Evolutionary conservation across 192 early-diverging fungal genomes (phyloP).

Genomic region (Coemansia sp.): DNA sequence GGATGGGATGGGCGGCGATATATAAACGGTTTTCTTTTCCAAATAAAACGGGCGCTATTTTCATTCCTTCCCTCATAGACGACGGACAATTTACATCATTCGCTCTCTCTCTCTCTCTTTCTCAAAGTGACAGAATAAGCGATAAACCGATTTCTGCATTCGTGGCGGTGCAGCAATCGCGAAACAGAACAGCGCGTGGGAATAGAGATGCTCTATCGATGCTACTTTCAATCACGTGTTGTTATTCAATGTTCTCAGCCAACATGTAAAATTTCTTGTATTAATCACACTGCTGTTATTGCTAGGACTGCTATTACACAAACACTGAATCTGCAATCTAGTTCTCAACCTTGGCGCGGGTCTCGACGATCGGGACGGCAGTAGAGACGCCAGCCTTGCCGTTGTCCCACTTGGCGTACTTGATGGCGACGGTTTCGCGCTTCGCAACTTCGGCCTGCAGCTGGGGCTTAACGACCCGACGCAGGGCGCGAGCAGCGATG

Average conservation of each 20-base stretch:
- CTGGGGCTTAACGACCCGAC: slow-evolving; percentile 42
- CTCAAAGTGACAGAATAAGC: background rate
- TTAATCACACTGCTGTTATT: no score
- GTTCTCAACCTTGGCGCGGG: slow-evolving; percentile 41
- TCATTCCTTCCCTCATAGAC: no score
- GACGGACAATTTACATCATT: no score
- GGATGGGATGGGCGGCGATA: no score
- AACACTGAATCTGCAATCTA: slow-evolving; percentile 7
- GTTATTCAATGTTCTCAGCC: no score
- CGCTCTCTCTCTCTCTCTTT: no score
- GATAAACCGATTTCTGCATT: slow-evolving; percentile 1
- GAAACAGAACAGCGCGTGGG: slow-evolving; percentile 6
- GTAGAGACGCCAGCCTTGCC: slow-evolving; percentile 37
- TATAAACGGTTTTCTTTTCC: no score
- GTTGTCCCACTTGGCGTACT: slow-evolving; percentile 46
- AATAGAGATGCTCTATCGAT: background rate
- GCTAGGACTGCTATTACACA: no score
- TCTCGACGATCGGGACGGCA: slow-evolving; percentile 28
- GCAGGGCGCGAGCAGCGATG: slow-evolving; percentile 51
- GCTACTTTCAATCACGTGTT: background rate
- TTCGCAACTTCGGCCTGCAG: slow-evolving; percentile 47
- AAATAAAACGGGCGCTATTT: no score
- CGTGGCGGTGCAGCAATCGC: slow-evolving; percentile 9
- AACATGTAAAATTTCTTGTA: no score
- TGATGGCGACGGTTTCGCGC: slow-evolving; percentile 42